Conservation (phyloP, 257 asterid species). For the Petunia secreta region DNA sequence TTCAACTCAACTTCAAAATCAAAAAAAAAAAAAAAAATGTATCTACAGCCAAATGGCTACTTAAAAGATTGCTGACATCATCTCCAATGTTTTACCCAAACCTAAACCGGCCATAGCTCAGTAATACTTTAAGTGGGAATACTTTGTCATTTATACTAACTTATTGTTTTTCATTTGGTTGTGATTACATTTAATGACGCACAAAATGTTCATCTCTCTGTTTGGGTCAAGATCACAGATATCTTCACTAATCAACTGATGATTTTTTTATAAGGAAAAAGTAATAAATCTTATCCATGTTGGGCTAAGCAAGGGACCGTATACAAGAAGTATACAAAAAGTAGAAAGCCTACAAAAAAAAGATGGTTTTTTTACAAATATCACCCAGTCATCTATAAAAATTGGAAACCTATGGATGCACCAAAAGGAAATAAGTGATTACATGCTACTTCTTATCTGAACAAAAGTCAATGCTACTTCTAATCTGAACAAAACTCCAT, state of each 20-base stretch:
- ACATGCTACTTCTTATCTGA: too few relatives aligned
- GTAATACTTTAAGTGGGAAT: background rate
- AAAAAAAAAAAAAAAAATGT: background rate
- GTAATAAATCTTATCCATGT: too few relatives aligned
- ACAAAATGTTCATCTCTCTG: background rate
- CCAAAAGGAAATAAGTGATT: too few relatives aligned
- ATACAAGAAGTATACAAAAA: too few relatives aligned
- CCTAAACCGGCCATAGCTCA: background rate
- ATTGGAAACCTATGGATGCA: too few relatives aligned
- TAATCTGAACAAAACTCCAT: too few relatives aligned
- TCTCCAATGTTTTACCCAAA: background rate
- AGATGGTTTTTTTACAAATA: too few relatives aligned
- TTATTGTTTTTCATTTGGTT: background rate
- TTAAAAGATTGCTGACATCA: background rate
- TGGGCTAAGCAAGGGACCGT: too few relatives aligned
- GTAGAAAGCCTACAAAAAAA: too few relatives aligned
- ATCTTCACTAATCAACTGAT: background rate
- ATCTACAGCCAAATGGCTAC: background rate
- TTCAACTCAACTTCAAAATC: background rate
- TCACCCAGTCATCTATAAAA: too few relatives aligned
- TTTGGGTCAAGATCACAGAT: background rate
- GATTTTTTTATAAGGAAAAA: background rate
- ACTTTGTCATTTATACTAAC: background rate
- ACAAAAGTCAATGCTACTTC: too few relatives aligned
- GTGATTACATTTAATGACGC: constrained; percentile 8